A percentile compares a stretch with the other conserved stretches of the same genome.
Conservation (phyloP, 108 stramenopile species). For the Conticribra weissflogii region DNA sequence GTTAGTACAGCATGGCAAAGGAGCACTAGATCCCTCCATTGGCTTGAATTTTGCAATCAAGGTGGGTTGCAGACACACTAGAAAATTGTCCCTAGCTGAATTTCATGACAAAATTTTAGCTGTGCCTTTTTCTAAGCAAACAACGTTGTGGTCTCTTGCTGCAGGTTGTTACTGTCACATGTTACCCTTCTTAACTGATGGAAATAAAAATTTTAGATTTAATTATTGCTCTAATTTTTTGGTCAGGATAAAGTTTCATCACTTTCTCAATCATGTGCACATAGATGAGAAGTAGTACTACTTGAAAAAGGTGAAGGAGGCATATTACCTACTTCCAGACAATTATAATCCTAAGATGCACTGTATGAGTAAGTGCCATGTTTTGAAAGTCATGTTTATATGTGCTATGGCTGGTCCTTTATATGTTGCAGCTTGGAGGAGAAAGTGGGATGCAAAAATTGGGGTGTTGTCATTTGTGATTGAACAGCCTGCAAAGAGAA, state of each 20-base stretch:
- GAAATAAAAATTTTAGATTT: background rate
- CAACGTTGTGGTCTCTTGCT: too few species aligned
- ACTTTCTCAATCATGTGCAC: constrained; percentile 9
- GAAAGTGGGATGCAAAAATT: constrained; percentile 23
- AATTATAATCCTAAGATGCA: background rate
- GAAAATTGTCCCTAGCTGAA: too few species aligned
- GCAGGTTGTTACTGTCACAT: too few species aligned
- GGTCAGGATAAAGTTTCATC: background rate
- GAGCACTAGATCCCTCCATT: too few species aligned
- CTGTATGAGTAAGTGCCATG: constrained; percentile 12
- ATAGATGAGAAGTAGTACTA: constrained; percentile 30
- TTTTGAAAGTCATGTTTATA: constrained; percentile 18
- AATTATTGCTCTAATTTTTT: background rate
- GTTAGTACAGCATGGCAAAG: too few species aligned
- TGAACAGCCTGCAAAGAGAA: background rate
- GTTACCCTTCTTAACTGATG: background rate
- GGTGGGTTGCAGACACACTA: too few species aligned
- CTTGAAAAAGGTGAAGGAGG: background rate
- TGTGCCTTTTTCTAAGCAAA: too few species aligned
- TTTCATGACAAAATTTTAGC: too few species aligned
- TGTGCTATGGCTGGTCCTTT: constrained; percentile 2
- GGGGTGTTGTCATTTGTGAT: constrained; percentile 1
- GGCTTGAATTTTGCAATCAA: too few species aligned
- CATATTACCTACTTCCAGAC: constrained; percentile 1
- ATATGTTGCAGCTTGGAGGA: constrained; percentile 6